A percentile compares a stretch with the other conserved stretches of the same genome.
These are phyloP conservation scores for Paramecium tetraurelia DNA, from an alignment of 73 alveolate species.

Conservation along the genomic window DNA sequence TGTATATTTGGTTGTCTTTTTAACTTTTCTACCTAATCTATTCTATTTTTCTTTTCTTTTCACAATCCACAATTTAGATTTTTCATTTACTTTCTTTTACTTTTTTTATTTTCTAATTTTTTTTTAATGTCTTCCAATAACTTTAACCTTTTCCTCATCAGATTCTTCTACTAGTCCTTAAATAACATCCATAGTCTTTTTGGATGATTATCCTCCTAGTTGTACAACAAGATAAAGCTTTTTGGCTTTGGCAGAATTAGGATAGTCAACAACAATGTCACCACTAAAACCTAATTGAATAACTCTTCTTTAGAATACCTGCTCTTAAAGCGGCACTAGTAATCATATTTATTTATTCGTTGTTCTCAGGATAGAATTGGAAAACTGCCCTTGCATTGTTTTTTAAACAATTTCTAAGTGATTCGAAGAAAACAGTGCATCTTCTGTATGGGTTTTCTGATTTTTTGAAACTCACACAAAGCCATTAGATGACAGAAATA, in stretches of 20 bases:
- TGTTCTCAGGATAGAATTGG: slow-evolving; percentile 93
- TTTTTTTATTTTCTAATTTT: slow-evolving; percentile 42
- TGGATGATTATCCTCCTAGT: slow-evolving; percentile 49
- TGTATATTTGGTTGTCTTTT: slow-evolving; percentile 90
- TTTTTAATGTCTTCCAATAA: slow-evolving; percentile 49
- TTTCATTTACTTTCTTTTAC: slow-evolving; percentile 27
- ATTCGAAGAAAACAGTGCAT: slow-evolving; percentile 82
- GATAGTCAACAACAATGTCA: slow-evolving; percentile 95
- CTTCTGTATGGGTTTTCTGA: slow-evolving; percentile 87
- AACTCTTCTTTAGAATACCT: not conserved
- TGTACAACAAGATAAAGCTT: slow-evolving; percentile 83
- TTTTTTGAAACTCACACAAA: slow-evolving; percentile 89
- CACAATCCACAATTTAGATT: slow-evolving; percentile 76
- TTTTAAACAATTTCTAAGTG: slow-evolving; percentile 81
- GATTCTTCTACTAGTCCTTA: slow-evolving; percentile 55
- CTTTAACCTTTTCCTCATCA: slow-evolving; percentile 48
- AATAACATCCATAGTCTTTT: slow-evolving; percentile 50
- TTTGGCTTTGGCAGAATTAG: slow-evolving; percentile 92
- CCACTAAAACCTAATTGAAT: slow-evolving; percentile 86
- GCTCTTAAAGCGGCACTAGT: slow-evolving; percentile 93
- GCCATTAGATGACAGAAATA: slow-evolving; percentile 94
- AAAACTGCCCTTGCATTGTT: slow-evolving; percentile 93
- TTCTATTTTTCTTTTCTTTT: slow-evolving; percentile 90
- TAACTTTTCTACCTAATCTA: slow-evolving; percentile 87
- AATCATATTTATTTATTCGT: slow-evolving; percentile 87